Evolutionary conservation across 83 land plant genomes (phyloP), one percentile per base, ranked within the genome.

Genomic region (Larix sibirica): DNA sequence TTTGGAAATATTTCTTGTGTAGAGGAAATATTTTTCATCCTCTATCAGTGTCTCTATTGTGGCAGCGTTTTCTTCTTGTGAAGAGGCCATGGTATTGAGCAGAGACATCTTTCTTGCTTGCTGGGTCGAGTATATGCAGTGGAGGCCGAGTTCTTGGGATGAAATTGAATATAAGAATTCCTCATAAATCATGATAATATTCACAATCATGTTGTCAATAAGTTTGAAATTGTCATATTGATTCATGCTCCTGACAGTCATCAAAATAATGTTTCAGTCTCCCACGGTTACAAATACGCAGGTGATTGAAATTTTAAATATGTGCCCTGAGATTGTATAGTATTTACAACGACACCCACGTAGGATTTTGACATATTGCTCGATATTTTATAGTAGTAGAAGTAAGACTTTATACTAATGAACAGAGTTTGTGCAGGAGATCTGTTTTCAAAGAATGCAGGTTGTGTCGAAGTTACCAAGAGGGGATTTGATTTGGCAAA

Each of bases 141-240:
- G n/a, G n/a, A n/a, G n/a, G n/a, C n/a, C n/a, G n/a, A n/a, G n/a
- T n/a, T n/a, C n/a, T n/a, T n/a, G n/a, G n/a, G n/a, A n/a, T n/a
- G n/a, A n/a, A n/a, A n/a, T n/a, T n/a, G n/a, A n/a, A n/a, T n/a
- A n/a, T n/a, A n/a, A n/a, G n/a, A n/a, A n/a, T n/a, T n/a, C n/a
- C n/a, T n/a, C n/a, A n/a, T n/a, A n/a, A n/a, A n/a, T n/a, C n/a
- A n/a, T n/a, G n/a, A n/a, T n/a, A n/a, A n/a, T n/a, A n/a, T n/a
- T n/a, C n/a, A n/a, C n/a, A n/a, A n/a, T 24, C 61, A 77, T 58
- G 79, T 77, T 24, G 58, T 77, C 62, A 54, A 77, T 54, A 6
- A 26, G 23, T 24, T 8, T 17, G 58, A 77, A 1, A 77, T 36
- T 4, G 26, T 77, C 62, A 77, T 50, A 26, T 14, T 77, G 36